Evolutionary conservation across 148 eudicot species (phyloP).

Genomic region (Cornus florida): DNA sequence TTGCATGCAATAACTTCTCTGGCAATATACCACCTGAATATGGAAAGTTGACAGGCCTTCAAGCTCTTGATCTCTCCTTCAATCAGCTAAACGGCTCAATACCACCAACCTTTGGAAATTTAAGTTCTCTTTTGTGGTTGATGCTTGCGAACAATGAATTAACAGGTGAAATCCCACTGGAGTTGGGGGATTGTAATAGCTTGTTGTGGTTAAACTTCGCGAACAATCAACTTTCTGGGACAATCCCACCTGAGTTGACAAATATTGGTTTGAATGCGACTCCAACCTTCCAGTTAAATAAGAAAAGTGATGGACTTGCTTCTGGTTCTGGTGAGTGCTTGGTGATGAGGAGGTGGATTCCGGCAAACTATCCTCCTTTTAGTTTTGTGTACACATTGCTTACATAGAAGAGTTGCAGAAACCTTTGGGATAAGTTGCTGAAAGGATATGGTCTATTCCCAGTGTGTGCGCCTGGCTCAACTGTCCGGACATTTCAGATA

Average conservation of each 20-base stretch:
- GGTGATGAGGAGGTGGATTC: constrained; percentile 91
- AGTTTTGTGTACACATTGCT: constrained; percentile 76
- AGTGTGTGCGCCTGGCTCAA: constrained; percentile 51
- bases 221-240: constrained; percentile 60
- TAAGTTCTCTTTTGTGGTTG: constrained; percentile 80
- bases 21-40: constrained; percentile 73
- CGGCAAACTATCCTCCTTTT: constrained; percentile 90
- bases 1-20: constrained; percentile 61
- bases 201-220: constrained; percentile 87
- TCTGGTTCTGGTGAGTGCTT: constrained; percentile 82
- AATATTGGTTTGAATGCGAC: constrained; percentile 59
- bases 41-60: constrained; percentile 53
- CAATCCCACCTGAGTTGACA: constrained; percentile 55
- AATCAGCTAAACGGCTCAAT: constrained; percentile 67
- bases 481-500: constrained; percentile 37
- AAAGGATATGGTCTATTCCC: constrained; percentile 84
- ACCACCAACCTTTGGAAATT: constrained; percentile 69
- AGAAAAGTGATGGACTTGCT: constrained; percentile 22
- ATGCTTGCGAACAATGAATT: constrained; percentile 86
- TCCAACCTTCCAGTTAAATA: constrained; percentile 56
- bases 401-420: constrained; percentile 75
- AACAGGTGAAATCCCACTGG: constrained; percentile 73
- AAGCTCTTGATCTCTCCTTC: constrained; percentile 82
- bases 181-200: constrained; percentile 85
- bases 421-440: constrained; percentile 66